phyloP scores from a whole-genome alignment of 169 alveolate genomes.

The Hepatocystis sp. region DNA sequence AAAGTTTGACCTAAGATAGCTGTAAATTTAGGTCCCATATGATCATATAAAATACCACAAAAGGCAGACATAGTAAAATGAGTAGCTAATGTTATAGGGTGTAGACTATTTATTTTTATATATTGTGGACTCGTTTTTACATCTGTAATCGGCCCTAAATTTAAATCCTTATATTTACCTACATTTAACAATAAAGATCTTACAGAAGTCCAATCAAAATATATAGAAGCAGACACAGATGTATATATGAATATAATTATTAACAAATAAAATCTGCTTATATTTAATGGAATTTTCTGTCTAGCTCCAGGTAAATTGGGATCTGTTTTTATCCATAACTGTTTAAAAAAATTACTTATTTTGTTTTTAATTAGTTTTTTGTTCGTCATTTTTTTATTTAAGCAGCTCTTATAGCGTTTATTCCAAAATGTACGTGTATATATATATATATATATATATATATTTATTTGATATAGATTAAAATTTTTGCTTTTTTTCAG shows the following conservation, averaged over 20 bases:
- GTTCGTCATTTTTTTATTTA: too few species aligned
- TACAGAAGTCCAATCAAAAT: conserved; percentile 67
- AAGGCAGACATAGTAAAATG: conserved; percentile 73
- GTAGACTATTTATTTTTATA: conserved; percentile 41
- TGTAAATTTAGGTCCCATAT: conserved; percentile 69
- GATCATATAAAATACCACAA: conserved; percentile 67
- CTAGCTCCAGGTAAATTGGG: conserved; percentile 64
- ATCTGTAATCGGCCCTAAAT: conserved; percentile 9
- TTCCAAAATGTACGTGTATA: too few species aligned
- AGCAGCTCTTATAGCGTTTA: too few species aligned
- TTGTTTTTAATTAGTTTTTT: not conserved
- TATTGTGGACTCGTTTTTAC: conserved; percentile 61
- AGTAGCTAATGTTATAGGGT: conserved; percentile 50
- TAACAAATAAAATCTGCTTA: conserved; percentile 15
- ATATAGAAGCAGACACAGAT: conserved; percentile 48
- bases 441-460: too few species aligned
- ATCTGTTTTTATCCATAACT: conserved; percentile 22
- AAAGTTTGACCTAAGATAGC: conserved; percentile 49
- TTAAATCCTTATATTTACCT: conserved; percentile 49
- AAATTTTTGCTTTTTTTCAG: too few species aligned
- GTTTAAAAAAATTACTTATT: conserved; percentile 6
- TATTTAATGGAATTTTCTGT: conserved; percentile 68
- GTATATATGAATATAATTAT: conserved; percentile 42
- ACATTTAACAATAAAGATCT: conserved; percentile 30
- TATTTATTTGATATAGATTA: too few species aligned